Evolutionary conservation across 1,284 basidiomycete species (phyloP).

Genomic region (Boletellus deceptivus): DNA sequence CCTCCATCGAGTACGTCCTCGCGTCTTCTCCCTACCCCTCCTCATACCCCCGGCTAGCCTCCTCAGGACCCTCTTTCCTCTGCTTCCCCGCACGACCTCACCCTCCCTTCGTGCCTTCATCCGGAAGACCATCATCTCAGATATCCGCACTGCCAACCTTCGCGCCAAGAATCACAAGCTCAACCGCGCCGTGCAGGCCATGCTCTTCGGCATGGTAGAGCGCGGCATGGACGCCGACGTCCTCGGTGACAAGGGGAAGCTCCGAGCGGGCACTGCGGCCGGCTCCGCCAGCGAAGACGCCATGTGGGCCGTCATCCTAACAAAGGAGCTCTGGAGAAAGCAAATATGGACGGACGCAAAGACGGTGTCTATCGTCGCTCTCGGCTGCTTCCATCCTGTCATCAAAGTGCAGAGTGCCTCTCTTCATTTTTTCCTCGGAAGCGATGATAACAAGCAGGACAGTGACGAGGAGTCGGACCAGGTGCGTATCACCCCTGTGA

Average conservation of each 20-base stretch:
- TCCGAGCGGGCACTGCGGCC: slow-evolving; percentile 45
- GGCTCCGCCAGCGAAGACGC: slow-evolving; percentile 74
- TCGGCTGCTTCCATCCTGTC: slow-evolving; percentile 93
- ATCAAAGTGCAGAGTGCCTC: slow-evolving; percentile 95
- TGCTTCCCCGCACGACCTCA: slow-evolving; percentile 89
- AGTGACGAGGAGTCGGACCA: slow-evolving; percentile 74
- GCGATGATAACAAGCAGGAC: slow-evolving; percentile 68
- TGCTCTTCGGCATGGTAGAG: slow-evolving; percentile 96
- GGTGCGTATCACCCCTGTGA: slow-evolving; percentile 33
- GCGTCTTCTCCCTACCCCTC: not conserved
- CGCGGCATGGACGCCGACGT: slow-evolving; percentile 82
- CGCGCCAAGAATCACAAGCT: slow-evolving; percentile 93
- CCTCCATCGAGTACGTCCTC: slow-evolving; percentile 80
- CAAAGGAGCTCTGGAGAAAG: slow-evolving; percentile 94
- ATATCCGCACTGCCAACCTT: slow-evolving; percentile 90
- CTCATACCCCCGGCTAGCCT: slow-evolving; percentile 51
- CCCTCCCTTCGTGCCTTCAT: slow-evolving; percentile 82
- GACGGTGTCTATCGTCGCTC: slow-evolving; percentile 88
- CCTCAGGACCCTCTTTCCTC: slow-evolving; percentile 87
- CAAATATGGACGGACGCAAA: slow-evolving; percentile 93
- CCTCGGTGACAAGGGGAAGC: slow-evolving; percentile 77
- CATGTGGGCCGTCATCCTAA: slow-evolving; percentile 96
- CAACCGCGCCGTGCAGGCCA: slow-evolving; percentile 93
- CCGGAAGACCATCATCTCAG: slow-evolving; percentile 93
- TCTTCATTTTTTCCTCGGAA: slow-evolving; percentile 96